phyloP scores from a whole-genome alignment of 2,329 filamentous ascomycete genomes.

The Pestalotiopsis sp. region DNA sequence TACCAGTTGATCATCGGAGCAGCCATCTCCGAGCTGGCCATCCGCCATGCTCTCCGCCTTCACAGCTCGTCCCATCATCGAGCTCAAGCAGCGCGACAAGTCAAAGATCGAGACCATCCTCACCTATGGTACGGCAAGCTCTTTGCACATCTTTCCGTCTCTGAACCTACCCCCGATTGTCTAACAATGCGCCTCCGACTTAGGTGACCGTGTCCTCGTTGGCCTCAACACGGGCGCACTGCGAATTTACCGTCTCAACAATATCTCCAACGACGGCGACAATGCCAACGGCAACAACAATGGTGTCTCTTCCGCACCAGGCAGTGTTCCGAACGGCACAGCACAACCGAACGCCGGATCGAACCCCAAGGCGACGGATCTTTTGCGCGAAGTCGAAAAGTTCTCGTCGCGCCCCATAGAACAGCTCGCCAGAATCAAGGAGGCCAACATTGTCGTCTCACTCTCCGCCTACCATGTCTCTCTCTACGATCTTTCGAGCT shows the following conservation, averaged over 20 bases:
- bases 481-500: slow-evolving; percentile 85
- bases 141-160: slow-evolving; percentile 2
- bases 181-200: not conserved
- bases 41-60: slow-evolving; percentile 92
- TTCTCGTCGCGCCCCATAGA: slow-evolving; percentile 90
- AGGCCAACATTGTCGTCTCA: slow-evolving; percentile 88
- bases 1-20: slow-evolving; percentile 12
- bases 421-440: slow-evolving; percentile 93
- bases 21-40: slow-evolving; percentile 11
- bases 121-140: slow-evolving; percentile 69
- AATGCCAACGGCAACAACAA: slow-evolving; percentile 28
- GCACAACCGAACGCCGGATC: slow-evolving; percentile 26
- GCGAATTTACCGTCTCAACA: slow-evolving; percentile 89
- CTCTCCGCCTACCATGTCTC: slow-evolving; percentile 89
- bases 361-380: slow-evolving; percentile 67
- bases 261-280: slow-evolving; percentile 41
- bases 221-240: slow-evolving; percentile 88
- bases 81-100: slow-evolving; percentile 94
- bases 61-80: slow-evolving; percentile 92
- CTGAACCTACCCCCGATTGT: not conserved
- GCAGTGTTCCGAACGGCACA: slow-evolving; percentile 1
- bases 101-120: slow-evolving; percentile 96
- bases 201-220: slow-evolving; percentile 87
- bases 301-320: not conserved
- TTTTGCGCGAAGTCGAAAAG: slow-evolving; percentile 89